phyloP scores from a whole-genome alignment of 495 filamentous ascomycete species.

The Parachaetomium inaequale region DNA sequence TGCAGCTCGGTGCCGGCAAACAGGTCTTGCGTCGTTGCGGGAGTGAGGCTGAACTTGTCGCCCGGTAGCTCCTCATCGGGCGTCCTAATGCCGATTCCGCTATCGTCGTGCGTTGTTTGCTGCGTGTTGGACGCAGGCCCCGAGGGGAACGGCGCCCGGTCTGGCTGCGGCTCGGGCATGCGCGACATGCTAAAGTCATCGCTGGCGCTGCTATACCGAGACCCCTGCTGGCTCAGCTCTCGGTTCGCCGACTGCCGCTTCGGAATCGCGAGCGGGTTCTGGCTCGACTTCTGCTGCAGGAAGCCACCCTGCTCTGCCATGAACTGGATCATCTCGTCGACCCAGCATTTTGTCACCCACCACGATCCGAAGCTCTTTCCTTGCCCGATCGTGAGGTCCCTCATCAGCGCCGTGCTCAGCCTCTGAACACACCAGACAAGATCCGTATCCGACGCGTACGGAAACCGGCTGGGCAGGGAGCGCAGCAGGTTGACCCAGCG shows the following conservation, averaged over 20 bases:
- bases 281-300: constrained; percentile 51
- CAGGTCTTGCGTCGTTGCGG: constrained; percentile 26
- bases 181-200: constrained; percentile 39
- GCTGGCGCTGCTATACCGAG: constrained; percentile 44
- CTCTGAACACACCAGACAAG: constrained; percentile 67
- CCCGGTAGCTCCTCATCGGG: constrained; percentile 57
- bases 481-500: constrained; percentile 80
- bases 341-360: constrained; percentile 98
- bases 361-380: constrained; percentile 87
- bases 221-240: constrained; percentile 34
- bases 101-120: constrained; percentile 57
- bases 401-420: constrained; percentile 64
- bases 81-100: constrained; percentile 63
- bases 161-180: constrained; percentile 38
- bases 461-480: constrained; percentile 70
- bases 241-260: constrained; percentile 30
- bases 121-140: constrained; percentile 30
- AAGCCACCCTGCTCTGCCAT: constrained; percentile 91
- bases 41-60: constrained; percentile 49
- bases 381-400: constrained; percentile 76
- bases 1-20: constrained; percentile 32
- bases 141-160: constrained; percentile 43
- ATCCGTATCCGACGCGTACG: constrained; percentile 60
- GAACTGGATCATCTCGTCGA: constrained; percentile 94
- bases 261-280: constrained; percentile 20